Base-by-base conservation (phyloP, 2,329 filamentous ascomycete genomes). In the Mariannaea elegans region DNA sequence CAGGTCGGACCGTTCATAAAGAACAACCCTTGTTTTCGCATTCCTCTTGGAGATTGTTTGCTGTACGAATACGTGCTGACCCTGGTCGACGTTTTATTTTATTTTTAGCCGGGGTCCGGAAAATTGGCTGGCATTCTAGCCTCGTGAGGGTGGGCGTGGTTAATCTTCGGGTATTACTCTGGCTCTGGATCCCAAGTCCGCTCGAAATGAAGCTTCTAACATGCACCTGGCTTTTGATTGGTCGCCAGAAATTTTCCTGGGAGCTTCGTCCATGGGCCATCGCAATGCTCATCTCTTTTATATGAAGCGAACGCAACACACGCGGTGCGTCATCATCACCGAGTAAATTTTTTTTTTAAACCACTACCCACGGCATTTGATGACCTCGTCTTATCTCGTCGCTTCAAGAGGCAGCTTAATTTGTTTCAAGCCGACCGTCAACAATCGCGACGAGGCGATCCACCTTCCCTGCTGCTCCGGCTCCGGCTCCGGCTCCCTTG, bases 141-240 rank as follows among this genome's bases (percentile, higher is more conserved):
- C 13, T 3, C 7, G 16, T 8, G 14, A 24, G 21, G 18, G 19
- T 27, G 13, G 0, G 5, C 16, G 7, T 59, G 67, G 67, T 45
- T 68, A 70, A 70, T 62, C 62, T 14, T 67, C 67, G 67, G 67
- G 7, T 16, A n/a, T 45, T 18, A 18, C n/a, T 46, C 14, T 24
- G 13, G n/a, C 48, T 29, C 34, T 44, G 16, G 31, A 29, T 23
- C 12, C 13, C 18, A 44, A 19, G 9, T 10, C 23, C 38, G 50
- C 36, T 31, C 50, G 38, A 50, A 34, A 34, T 44, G 44, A 52
- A 34, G 44, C 44, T 39, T 41, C 27, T 36, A 48, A 58, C 21
- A n/a, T n/a, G 21, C 21, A 21, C 7, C 10, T 39, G 29, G 2
- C 36, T 16, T 23, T 14, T 59, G 54, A 62, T 54, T 62, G 59